Conservation (phyloP, 1,284 basidiomycete genomes). For the Ustilago xerochloae region DNA sequence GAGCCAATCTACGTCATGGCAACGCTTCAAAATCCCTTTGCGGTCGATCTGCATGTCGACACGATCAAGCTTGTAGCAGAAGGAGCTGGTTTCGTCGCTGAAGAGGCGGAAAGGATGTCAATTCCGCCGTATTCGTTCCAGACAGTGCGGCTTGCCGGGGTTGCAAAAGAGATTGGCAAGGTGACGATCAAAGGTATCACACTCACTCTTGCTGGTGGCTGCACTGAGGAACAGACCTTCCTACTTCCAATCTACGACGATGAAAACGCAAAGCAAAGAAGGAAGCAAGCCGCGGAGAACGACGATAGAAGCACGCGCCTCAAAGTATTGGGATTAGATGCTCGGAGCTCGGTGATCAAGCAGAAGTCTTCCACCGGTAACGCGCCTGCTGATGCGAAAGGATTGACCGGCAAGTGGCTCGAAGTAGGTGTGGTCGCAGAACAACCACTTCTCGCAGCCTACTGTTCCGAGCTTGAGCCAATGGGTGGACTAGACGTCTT, state of each 20-base stretch:
- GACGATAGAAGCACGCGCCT: slow-evolving; percentile 75
- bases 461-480: slow-evolving; percentile 81
- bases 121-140: slow-evolving; percentile 82
- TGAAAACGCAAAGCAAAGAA: slow-evolving; percentile 76
- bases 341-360: slow-evolving; percentile 68
- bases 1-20: slow-evolving; percentile 84
- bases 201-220: slow-evolving; percentile 78
- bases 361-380: slow-evolving; percentile 13
- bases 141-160: slow-evolving; percentile 78
- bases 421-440: slow-evolving; percentile 83
- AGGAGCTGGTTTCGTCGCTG: slow-evolving; percentile 75
- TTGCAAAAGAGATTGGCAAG: slow-evolving; percentile 76
- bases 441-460: slow-evolving; percentile 85
- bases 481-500: slow-evolving; percentile 93
- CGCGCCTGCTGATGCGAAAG: not conserved
- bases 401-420: slow-evolving; percentile 65
- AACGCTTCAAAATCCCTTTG: slow-evolving; percentile 87
- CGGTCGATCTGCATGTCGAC: slow-evolving; percentile 87
- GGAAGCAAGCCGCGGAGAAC: slow-evolving; percentile 73
- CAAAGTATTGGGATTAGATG: slow-evolving; percentile 79
- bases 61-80: slow-evolving; percentile 83
- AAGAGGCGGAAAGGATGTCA: slow-evolving; percentile 73
- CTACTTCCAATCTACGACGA: slow-evolving; percentile 79
- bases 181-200: slow-evolving; percentile 81
- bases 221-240: slow-evolving; percentile 76